Conservation (phyloP, 2,329 filamentous ascomycete genomes). For the Alternaria arbusti region DNA sequence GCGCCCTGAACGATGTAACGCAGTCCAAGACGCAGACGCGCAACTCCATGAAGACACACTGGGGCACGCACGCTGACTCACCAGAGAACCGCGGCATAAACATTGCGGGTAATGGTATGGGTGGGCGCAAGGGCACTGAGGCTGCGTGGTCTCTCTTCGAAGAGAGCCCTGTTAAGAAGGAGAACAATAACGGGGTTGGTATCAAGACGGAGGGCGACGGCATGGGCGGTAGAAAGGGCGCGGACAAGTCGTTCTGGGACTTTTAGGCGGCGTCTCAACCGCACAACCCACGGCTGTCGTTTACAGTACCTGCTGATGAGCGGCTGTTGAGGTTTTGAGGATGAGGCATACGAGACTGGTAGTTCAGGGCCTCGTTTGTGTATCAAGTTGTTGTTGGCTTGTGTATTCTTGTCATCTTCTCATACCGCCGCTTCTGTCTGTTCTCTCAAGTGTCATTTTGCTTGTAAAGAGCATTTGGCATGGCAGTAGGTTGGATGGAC, state of each 20-base stretch:
- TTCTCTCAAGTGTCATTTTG: neutral
- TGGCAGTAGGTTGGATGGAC: neutral
- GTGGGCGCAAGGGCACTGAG: constrained; percentile 45
- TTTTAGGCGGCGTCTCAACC: constrained; percentile 24
- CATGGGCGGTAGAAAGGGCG: constrained; percentile 49
- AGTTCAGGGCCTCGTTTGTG: neutral
- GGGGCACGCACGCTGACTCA: constrained; percentile 39
- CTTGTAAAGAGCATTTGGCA: neutral
- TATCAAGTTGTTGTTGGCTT: neutral
- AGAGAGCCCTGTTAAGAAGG: constrained; percentile 37
- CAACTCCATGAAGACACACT: constrained; percentile 59
- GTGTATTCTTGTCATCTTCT: neutral
- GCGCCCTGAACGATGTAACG: constrained; percentile 69
- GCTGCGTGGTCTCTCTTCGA: constrained; percentile 51
- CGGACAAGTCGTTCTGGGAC: constrained; percentile 38
- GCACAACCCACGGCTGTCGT: neutral
- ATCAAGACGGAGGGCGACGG: constrained; percentile 49
- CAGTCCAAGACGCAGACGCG: constrained; percentile 69
- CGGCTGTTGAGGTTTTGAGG: neutral
- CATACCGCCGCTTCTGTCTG: neutral
- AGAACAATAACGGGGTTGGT: constrained; percentile 31
- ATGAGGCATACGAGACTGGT: fast-evolving
- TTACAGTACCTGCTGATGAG: neutral
- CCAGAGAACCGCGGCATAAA: constrained; percentile 44
- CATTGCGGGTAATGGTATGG: constrained; percentile 51